A percentile compares a stretch with the other conserved stretches of the same genome.
Conservation (phyloP, 2,329 filamentous ascomycete species). For the Diplodia scrobiculata region DNA sequence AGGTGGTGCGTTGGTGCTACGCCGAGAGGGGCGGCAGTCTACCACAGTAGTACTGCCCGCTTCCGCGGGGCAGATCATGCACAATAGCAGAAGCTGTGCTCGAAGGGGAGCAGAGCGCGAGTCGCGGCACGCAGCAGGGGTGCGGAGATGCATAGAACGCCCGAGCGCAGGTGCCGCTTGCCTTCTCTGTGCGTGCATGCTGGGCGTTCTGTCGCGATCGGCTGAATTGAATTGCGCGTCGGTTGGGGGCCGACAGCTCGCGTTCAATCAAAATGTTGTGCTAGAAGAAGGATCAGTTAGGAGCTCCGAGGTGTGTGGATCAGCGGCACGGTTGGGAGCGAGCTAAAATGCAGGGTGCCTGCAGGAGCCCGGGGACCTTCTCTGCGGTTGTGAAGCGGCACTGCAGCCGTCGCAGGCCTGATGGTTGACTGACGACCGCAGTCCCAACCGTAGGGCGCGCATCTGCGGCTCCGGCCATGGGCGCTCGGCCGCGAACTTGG, state of each 20-base stretch:
- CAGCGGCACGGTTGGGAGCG: slow-evolving; percentile 9
- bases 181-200: too few species aligned
- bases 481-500: slow-evolving; percentile 20
- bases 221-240: slow-evolving; percentile 18
- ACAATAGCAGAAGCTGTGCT: not conserved
- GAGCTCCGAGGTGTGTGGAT: slow-evolving; percentile 10
- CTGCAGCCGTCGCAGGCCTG: not conserved
- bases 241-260: not conserved
- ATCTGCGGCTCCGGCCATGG: not conserved
- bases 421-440: not conserved
- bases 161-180: not conserved
- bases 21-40: not conserved
- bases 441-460: not conserved
- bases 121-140: not conserved
- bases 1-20: not conserved
- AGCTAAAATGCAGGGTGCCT: slow-evolving; percentile 13
- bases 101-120: not conserved
- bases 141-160: not conserved
- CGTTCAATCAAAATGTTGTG: not conserved
- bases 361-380: not conserved
- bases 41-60: not conserved
- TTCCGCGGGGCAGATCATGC: not conserved
- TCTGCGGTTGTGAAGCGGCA: not conserved
- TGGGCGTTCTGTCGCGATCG: not conserved
- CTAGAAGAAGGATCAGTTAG: not conserved